Evolutionary conservation across 495 filamentous ascomycete genomes (phyloP).

Genomic region (Talaromyces liani): DNA sequence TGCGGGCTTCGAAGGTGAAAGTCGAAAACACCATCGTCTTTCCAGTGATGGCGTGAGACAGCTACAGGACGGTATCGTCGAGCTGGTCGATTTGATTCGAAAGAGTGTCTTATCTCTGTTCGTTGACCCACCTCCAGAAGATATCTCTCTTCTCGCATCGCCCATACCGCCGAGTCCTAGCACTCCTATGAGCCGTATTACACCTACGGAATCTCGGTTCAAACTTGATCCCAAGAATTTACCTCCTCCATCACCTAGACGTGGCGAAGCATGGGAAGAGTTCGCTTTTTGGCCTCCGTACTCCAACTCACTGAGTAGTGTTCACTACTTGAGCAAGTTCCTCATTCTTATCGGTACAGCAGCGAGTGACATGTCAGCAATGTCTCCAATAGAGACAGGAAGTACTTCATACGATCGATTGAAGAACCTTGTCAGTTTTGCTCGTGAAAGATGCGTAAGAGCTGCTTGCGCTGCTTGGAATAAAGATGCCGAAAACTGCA

Average conservation of each 20-base stretch:
- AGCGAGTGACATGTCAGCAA: slow-evolving; percentile 75
- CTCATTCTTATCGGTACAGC: slow-evolving; percentile 73
- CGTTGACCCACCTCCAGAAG: slow-evolving; percentile 82
- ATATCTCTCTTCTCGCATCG: slow-evolving; percentile 76
- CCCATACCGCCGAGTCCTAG: slow-evolving; percentile 67
- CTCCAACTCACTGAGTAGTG: slow-evolving; percentile 80
- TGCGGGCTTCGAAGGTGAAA: slow-evolving; percentile 75
- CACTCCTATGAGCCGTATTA: slow-evolving; percentile 49
- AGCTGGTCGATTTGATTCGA: slow-evolving; percentile 74
- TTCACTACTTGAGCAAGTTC: slow-evolving; percentile 77
- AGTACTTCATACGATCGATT: slow-evolving; percentile 56
- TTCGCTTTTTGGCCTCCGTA: slow-evolving; percentile 96
- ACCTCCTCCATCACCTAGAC: slow-evolving; percentile 66
- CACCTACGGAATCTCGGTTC: slow-evolving; percentile 60
- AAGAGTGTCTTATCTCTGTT: slow-evolving; percentile 75
- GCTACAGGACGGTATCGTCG: slow-evolving; percentile 68
- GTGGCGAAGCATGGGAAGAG: slow-evolving; percentile 81
- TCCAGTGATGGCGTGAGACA: slow-evolving; percentile 60
- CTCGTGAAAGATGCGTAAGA: slow-evolving; percentile 73
- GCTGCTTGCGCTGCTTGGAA: slow-evolving; percentile 83
- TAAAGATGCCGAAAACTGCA: slow-evolving; percentile 80
- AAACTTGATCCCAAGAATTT: slow-evolving; percentile 69
- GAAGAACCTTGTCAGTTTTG: slow-evolving; percentile 60
- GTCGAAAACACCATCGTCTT: slow-evolving; percentile 75
- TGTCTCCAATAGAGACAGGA: slow-evolving; percentile 54